A percentile compares a stretch with the other conserved stretches of the same genome.
These are phyloP conservation scores for Populus hybrid DNA, from an alignment of 441 rosid genomes.

Conservation along the genomic window DNA sequence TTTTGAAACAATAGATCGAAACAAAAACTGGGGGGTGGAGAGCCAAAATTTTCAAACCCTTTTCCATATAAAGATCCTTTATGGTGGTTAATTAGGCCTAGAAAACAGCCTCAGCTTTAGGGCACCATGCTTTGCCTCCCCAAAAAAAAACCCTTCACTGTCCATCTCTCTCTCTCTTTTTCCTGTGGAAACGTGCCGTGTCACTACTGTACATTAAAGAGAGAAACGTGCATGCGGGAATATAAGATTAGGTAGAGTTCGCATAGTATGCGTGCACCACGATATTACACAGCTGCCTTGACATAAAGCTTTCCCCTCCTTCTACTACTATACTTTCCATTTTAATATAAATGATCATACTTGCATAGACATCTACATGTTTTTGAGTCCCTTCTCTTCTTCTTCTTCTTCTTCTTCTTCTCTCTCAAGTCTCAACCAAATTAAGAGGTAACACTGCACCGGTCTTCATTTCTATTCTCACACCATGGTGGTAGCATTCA, in stretches of 20 bases:
- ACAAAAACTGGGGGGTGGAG: background rate
- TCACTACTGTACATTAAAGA: conserved; percentile 10
- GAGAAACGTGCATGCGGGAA: conserved; percentile 38
- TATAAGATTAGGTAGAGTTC: conserved; percentile 4
- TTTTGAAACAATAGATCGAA: conserved; percentile 15
- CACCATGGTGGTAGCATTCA: conserved; percentile 15
- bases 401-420: background rate
- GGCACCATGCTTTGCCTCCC: background rate
- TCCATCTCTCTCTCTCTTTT: background rate
- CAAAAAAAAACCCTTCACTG: background rate
- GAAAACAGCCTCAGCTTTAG: background rate
- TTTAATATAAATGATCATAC: no score
- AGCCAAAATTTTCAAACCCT: background rate
- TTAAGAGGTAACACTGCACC: background rate
- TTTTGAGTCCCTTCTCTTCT: background rate
- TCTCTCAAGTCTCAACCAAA: background rate
- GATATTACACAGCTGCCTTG: background rate
- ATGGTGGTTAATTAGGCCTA: background rate
- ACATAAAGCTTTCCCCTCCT: background rate
- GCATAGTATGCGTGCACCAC: conserved; percentile 11
- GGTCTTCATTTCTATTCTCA: background rate
- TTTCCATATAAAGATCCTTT: background rate
- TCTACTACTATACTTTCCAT: background rate
- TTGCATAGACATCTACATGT: background rate
- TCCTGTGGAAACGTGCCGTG: conserved; percentile 21